Evolutionary conservation across 306 rosid species (phyloP), one percentile per base, ranked within the genome.

Genomic region (Abrus precatorius): DNA sequence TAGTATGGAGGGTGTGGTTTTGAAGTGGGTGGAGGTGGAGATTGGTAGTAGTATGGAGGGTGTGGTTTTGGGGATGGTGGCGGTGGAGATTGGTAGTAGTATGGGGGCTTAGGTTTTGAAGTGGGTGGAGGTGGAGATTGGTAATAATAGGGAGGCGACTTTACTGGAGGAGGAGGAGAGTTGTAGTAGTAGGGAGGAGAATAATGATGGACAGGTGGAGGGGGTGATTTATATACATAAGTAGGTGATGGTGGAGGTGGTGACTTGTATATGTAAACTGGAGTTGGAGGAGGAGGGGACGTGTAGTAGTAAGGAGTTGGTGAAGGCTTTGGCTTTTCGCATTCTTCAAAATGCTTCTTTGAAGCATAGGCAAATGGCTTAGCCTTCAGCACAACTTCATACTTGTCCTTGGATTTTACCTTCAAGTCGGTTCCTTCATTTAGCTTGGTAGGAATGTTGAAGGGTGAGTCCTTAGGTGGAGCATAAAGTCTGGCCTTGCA

Each of bases 331-430:
- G 75, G 74, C 73, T 92, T 90, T 1, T 75, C 48, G 60, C 98
- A 95, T 78, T 92, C 92, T 64, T 89, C 20, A 62, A 82, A 84
- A 50, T 90, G 95, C 43, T 82, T 88, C 88, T 91, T 91, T 0
- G 98, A 85, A 63, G 95, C 97, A 83, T 91, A 95, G 6, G 97
- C 98, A 80, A 95, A 95, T 60, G 97, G 89, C 80, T 86, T 89
- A 10, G 97, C 90, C 6, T 34, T 28, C 40, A 95, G 89, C 60
- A 95, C 98, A 67, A 92, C 94, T 83, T 90, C 95, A 12, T 89
- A 33, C n/a, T 90, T 52, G 62, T 87, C 80, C 85, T 90, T 84
- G n/a, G 98, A 95, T 70, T 95, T 91, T 34, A 95, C 85, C 80
- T 69, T 85, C 77, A 95, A 82, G 6, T 78, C 64, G 5, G 97